A percentile compares a stretch with the other conserved stretches of the same genome.
Conservation (phyloP, 331 rosid genomes). For the Quercus lobata region DNA sequence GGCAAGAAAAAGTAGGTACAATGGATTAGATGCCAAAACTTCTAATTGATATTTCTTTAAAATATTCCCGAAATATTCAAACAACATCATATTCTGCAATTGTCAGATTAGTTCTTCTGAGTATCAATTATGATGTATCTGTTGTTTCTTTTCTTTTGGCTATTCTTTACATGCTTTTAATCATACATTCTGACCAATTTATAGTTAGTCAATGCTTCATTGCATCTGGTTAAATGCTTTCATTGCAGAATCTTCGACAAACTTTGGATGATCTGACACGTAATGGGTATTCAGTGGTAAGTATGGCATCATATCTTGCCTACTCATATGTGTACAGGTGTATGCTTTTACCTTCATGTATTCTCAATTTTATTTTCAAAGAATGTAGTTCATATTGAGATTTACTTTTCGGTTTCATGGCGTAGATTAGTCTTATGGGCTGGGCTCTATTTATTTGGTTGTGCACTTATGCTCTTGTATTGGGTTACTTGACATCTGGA, state of each 20-base stretch:
- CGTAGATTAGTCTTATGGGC: not conserved
- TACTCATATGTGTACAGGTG: not conserved
- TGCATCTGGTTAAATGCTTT: slow-evolving; percentile 15
- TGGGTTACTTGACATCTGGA: not conserved
- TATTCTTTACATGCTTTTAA: not conserved
- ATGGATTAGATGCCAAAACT: not conserved
- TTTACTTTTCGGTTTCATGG: too few relatives aligned
- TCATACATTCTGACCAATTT: not conserved
- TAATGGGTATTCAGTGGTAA: slow-evolving; percentile 88
- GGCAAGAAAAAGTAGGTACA: not conserved
- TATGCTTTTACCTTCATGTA: not conserved
- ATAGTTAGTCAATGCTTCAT: not conserved
- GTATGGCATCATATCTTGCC: slow-evolving; percentile 18
- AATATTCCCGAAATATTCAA: not conserved
- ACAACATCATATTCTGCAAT: not conserved
- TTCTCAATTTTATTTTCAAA: not conserved
- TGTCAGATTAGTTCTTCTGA: not conserved
- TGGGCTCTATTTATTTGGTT: not conserved
- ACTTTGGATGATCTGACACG: slow-evolving; percentile 85
- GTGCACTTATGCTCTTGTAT: not conserved
- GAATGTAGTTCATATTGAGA: not conserved
- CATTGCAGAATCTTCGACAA: slow-evolving; percentile 89
- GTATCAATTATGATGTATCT: not conserved
- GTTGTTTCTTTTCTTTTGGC: not conserved
- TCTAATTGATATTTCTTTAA: not conserved